phyloP scores from a whole-genome alignment of 2,329 filamentous ascomycete species.

The Xylaria sp. region DNA sequence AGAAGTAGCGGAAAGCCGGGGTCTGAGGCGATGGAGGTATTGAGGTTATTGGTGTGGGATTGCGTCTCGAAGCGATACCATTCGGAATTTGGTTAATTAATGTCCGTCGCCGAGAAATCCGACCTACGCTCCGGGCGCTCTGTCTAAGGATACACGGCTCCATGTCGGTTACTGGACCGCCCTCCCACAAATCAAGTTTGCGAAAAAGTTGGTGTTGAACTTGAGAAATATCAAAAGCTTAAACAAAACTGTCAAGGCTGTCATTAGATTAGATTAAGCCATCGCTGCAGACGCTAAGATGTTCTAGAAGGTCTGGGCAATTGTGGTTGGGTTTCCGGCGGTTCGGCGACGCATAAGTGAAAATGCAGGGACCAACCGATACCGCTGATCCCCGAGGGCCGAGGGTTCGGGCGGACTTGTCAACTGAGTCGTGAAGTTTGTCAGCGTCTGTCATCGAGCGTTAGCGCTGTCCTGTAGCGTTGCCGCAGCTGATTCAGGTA shows the following conservation, averaged over 20 bases:
- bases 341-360: neutral
- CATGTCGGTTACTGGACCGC: slow-evolving; percentile 17
- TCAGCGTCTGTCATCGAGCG: slow-evolving; percentile 34
- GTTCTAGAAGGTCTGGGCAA: slow-evolving; percentile 7
- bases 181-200: neutral
- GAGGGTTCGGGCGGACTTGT: slow-evolving; percentile 17
- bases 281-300: neutral
- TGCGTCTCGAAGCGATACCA: slow-evolving; percentile 1
- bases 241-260: neutral
- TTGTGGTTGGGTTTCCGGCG: neutral
- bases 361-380: slow-evolving; percentile 7
- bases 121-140: slow-evolving; percentile 23
- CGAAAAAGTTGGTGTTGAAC: neutral
- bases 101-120: slow-evolving; percentile 9
- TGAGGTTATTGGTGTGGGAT: neutral
- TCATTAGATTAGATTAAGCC: neutral
- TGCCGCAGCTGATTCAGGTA: slow-evolving; percentile 14
- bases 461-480: slow-evolving; percentile 17
- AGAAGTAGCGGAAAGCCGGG: slow-evolving; percentile 19
- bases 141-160: slow-evolving; percentile 13
- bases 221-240: neutral
- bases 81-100: slow-evolving; percentile 14
- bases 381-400: slow-evolving; percentile 30
- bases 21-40: neutral
- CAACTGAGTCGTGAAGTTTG: slow-evolving; percentile 26